Evolutionary conservation across 2,329 filamentous ascomycete genomes (phyloP), one percentile per base, ranked within the genome.

Genomic region (Penicillium polonicum): DNA sequence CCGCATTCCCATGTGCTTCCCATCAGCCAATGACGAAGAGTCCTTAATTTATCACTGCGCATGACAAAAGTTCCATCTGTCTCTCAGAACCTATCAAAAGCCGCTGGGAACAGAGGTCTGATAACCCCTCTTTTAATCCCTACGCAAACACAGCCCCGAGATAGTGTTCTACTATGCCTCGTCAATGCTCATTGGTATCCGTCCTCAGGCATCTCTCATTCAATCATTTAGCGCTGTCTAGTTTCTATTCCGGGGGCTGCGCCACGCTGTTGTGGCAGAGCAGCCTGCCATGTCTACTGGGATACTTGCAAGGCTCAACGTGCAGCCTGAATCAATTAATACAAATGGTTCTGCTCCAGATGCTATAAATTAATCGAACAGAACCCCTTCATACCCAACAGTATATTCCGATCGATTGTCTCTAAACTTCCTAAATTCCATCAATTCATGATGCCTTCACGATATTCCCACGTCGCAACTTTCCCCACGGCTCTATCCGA

Each of bases 401-500:
- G 21, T 9, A 36, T 36, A 17, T 19, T 13, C 2, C n/a, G 4
- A 17, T 19, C 2, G 5, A n/a, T 13, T 38, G 29, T 29, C n/a
- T 19, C 31, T 15, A 41, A 15, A 27, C 6, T 13, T 7, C 19
- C 21, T 25, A 15, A 17, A 48, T 48, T n/a, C n/a, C 15, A 45
- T 29, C 35, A 23, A 23, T 35, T 23, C 5, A 46, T 12, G 9
- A 58, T 60, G 55, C 43, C 58, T 48, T 45, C 38, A 9, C 44
- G 27, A 55, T 8, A 52, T 29, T 46, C 25, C 15, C 21, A 17
- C 6, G 5, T 13, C 10, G 6, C 21, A 45, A 21, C 2, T 41
- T 5, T 55, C 25, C n/a, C 49, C 39, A 23, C 36, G 17, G 27
- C 49, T 6, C 60, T 69, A 27, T 60, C 57, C 12, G 52, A 62